These are phyloP conservation scores for Simplicillium aogashimaense DNA, from an alignment of 2,329 filamentous ascomycete genomes.

Conservation along the genomic window DNA sequence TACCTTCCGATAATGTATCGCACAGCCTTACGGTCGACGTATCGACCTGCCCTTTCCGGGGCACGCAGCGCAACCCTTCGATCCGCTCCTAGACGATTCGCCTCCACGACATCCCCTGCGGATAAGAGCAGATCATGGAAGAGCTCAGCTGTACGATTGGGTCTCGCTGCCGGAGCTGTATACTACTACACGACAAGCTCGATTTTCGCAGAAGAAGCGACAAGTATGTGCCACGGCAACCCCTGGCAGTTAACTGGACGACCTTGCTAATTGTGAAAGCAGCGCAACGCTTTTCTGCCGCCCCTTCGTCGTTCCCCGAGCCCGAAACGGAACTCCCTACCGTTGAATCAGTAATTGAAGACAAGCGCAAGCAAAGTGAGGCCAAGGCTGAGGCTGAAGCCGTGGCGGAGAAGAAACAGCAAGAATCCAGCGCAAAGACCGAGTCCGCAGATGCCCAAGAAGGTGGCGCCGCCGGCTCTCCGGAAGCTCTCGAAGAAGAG, in stretches of 20 bases:
- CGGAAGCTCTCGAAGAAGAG: slow-evolving; percentile 62
- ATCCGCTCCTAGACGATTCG: slow-evolving; percentile 36
- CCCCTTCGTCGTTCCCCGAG: slow-evolving; percentile 44
- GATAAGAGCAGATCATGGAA: slow-evolving; percentile 74
- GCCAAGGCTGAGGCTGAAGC: slow-evolving; percentile 16
- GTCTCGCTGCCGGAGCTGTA: slow-evolving; percentile 62
- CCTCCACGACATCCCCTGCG: slow-evolving; percentile 42
- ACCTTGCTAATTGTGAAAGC: not conserved
- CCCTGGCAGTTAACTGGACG: not conserved
- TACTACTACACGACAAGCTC: slow-evolving; percentile 94
- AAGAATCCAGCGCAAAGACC: slow-evolving; percentile 6
- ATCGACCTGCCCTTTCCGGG: slow-evolving; percentile 31
- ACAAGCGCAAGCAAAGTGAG: slow-evolving; percentile 43
- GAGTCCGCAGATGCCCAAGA: slow-evolving; percentile 9
- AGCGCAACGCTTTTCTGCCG: slow-evolving; percentile 20
- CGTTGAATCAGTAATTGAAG: slow-evolving; percentile 56
- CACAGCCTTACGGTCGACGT: slow-evolving; percentile 36
- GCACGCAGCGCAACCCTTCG: slow-evolving; percentile 28
- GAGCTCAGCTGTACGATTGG: slow-evolving; percentile 63
- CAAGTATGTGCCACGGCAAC: slow-evolving; percentile 43
- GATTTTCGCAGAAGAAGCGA: slow-evolving; percentile 74
- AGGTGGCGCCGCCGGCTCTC: slow-evolving; percentile 22
- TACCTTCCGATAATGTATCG: slow-evolving; percentile 35
- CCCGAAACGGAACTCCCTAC: slow-evolving; percentile 43
- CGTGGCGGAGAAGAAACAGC: slow-evolving; percentile 12